Percentiles rank a stretch among this genome's conserved stretches.
Conservation (phyloP, 306 rosid genomes). For the Myrica gale region DNA sequence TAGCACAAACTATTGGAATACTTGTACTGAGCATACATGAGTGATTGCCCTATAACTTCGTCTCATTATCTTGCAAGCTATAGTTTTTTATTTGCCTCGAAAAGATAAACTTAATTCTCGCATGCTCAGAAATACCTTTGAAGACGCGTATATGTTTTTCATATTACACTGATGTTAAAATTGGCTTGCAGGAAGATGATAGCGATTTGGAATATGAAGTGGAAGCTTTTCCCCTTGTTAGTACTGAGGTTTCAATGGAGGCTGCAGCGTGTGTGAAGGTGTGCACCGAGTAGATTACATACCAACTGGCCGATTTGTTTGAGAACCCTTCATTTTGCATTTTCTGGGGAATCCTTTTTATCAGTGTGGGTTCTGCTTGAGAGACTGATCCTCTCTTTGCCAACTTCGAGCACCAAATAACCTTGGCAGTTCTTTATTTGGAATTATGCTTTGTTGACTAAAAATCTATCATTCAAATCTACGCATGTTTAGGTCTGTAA, state of each 20-base stretch:
- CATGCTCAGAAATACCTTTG: background rate
- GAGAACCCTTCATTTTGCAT: conserved; percentile 1
- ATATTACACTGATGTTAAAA: conserved; percentile 23
- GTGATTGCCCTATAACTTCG: background rate
- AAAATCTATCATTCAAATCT: background rate
- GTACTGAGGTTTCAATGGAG: conserved; percentile 58
- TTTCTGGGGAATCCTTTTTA: background rate
- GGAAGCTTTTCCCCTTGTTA: conserved; percentile 56
- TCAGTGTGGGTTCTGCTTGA: background rate
- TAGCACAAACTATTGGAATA: background rate
- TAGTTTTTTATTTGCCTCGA: background rate
- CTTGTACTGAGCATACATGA: background rate
- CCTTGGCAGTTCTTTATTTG: background rate
- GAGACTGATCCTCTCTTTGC: background rate
- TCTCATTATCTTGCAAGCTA: background rate
- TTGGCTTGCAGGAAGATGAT: conserved; percentile 73
- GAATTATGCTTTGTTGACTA: background rate
- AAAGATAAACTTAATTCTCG: background rate
- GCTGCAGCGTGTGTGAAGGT: conserved; percentile 90
- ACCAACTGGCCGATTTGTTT: background rate
- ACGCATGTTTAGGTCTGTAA: background rate
- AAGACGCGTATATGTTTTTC: background rate
- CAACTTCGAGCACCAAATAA: background rate
- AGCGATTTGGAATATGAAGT: conserved; percentile 79
- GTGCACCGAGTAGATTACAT: conserved; percentile 2